Base-by-base conservation (phyloP, 1,139 yeast genomes). In the Yamadazyma pseudoaaseri region DNA sequence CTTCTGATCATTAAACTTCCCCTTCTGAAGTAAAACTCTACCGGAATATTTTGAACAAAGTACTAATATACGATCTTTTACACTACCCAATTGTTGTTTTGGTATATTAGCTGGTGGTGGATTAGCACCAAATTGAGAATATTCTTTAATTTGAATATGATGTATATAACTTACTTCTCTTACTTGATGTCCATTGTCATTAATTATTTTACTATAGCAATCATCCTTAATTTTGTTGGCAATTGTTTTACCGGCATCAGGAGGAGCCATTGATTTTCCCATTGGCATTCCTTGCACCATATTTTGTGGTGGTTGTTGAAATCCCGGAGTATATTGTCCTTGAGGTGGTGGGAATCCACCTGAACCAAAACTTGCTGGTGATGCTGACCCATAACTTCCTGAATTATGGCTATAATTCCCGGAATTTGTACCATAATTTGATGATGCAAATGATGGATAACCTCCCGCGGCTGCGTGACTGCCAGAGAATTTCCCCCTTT, bases 21-120 rank as follows among this genome's bases (percentile, higher is more conserved):
- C 96, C 60, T 92, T 92, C 52, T 89, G 96, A 17, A 92, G 52
- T 37, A 82, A 70, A 27, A 86, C 81, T 16, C 85, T 65, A 3
- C 95, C 94, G 4, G 68, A 53, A 36, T 61, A 57, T 44, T 66
- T 67, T 7, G 58, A 52, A 49, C 75, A 68, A 13, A 70, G 48
- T 5, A 65, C 71, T 33, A 70, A 54, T 12, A 70, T 56, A 39
- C 76, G 52, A 27, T 59, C 56, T 35, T 70, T 70, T 10, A 65
- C 54, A 16, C 60, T 45, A 0, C 75, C 76, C 15, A 61, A 34
- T 41, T 60, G 60, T n/a, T 44, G 41, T 3, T 54, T 47, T 0
- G 62, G 55, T 3, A 58, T 31, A 33, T 58, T 52, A 1, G 53
- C 47, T 2, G 73, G 73, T 3, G 76, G 76, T 0, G 73, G 67